Evolutionary conservation across 73 alveolate species (phyloP), one percentile per base, ranked within the genome.

Genomic region (Paramecium tetraurelia): DNA sequence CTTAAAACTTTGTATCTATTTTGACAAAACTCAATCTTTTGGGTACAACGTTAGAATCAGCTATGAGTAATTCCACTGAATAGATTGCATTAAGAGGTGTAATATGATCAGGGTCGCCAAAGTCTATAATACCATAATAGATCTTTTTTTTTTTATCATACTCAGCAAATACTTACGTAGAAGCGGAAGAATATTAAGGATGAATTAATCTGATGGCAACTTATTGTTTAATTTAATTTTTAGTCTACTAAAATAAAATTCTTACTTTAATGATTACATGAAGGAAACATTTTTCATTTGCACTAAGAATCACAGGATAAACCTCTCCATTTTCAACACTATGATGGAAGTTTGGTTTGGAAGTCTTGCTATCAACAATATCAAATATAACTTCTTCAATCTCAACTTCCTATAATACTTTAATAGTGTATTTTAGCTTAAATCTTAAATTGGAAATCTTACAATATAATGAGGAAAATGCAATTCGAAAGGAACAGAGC

Each of bases 91-190:
- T 48, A 18, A 48, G 41, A 7, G 90, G 90, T 16, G 33, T 27
- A 80, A 80, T 20, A 35, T 80, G 90, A 44, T 80, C 90, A 31
- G 90, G 90, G 48, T 80, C 90, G 0, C 90, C 90, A 46, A 80
- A 80, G 46, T 80, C 90, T 44, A 80, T 46, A 21, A 80, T 80
- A 16, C 90, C 90, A 80, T 80, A 80, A 80, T 80, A 80, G 33
- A 80, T 80, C 24, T 43, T 43, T 46, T 29, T 8, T 22, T 80
- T 80, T 29, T 8, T 24, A 80, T 80, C 90, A 46, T 44, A 80
- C 38, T 80, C 90, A 44, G 90, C 90, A 21, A 48, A 41, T 2
- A 80, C 90, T 80, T 80, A 24, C 2, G 90, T 80, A 24, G 76
- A 43, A 22, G 75, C 72, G 11, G 46, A 24, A 10, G 44, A 27